These are phyloP conservation scores for Suillus tomentosus DNA, from an alignment of 768 basidiomycete genomes.

Conservation along the genomic window DNA sequence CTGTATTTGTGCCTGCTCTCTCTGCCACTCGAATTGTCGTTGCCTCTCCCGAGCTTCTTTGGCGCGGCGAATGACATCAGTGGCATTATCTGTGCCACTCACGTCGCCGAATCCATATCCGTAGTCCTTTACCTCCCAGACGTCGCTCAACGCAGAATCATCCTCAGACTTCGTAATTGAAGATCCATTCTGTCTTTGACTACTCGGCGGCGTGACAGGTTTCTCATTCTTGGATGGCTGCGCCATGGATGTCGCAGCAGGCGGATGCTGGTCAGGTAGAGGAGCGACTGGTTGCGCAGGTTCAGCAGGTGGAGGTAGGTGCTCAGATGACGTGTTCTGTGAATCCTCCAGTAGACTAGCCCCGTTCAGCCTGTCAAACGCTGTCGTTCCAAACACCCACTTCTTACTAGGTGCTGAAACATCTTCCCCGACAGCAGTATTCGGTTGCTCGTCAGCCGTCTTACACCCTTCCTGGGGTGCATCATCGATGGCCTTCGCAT, in stretches of 20 bases:
- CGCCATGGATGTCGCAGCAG: neutral
- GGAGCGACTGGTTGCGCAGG: neutral
- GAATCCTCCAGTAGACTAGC: neutral
- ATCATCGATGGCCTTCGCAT: constrained; percentile 5
- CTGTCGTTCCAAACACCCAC: constrained; percentile 62
- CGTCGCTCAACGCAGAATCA: constrained; percentile 32
- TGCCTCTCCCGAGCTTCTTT: constrained; percentile 31
- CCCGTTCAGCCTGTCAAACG: constrained; percentile 14
- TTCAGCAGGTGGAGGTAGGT: constrained; percentile 5
- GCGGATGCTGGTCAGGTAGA: neutral
- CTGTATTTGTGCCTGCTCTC: constrained; percentile 16
- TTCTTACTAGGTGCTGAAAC: constrained; percentile 30
- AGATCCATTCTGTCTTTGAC: constrained; percentile 8
- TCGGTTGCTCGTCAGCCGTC: neutral
- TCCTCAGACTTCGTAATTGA: constrained; percentile 18
- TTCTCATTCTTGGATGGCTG: neutral
- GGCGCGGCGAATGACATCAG: constrained; percentile 30
- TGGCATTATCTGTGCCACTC: constrained; percentile 39
- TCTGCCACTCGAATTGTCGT: constrained; percentile 20
- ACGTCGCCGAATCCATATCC: constrained; percentile 64
- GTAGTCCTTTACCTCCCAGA: constrained; percentile 60
- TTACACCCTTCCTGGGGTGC: neutral
- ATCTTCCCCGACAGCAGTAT: constrained; percentile 4
- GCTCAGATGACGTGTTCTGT: neutral
- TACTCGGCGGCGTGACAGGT: neutral